Evolutionary conservation across 352 stramenopile genomes (phyloP).

Genomic region (Phytophthora sansomeana): DNA sequence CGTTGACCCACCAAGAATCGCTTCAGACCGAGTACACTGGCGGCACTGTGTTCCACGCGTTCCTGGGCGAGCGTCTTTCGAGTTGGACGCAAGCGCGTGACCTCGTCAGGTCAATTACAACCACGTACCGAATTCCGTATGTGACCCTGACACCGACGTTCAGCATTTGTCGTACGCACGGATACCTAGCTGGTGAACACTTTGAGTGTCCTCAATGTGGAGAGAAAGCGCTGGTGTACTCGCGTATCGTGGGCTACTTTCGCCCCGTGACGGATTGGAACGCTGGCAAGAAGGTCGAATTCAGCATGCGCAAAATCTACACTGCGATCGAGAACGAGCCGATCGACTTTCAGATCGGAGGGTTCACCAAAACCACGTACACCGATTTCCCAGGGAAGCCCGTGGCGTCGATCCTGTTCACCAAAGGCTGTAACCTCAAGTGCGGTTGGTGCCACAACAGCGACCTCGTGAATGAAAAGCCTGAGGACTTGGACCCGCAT

Average conservation of each 20-base stretch:
- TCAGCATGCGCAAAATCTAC: constrained; percentile 47
- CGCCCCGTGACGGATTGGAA: constrained; percentile 42
- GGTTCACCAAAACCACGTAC: constrained; percentile 42
- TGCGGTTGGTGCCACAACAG: constrained; percentile 46
- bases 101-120: constrained; percentile 36
- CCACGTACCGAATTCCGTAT: constrained; percentile 37
- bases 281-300: constrained; percentile 41
- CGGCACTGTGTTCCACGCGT: constrained; percentile 42
- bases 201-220: constrained; percentile 41
- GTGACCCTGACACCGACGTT: constrained; percentile 42
- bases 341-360: constrained; percentile 41
- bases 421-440: constrained; percentile 43
- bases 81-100: constrained; percentile 42
- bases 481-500: constrained; percentile 33
- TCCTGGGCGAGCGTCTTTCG: constrained; percentile 38
- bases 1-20: constrained; percentile 38
- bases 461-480: constrained; percentile 38
- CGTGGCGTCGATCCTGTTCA: constrained; percentile 40
- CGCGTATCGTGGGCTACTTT: constrained; percentile 44
- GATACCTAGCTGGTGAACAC: constrained; percentile 38
- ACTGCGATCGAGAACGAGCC: constrained; percentile 36
- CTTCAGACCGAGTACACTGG: constrained; percentile 43
- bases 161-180: constrained; percentile 37
- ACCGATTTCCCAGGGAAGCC: constrained; percentile 35
- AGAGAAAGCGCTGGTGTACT: constrained; percentile 38